Evolutionary conservation across 495 filamentous ascomycete species (phyloP).

Genomic region (Penicillium ochrochloron): DNA sequence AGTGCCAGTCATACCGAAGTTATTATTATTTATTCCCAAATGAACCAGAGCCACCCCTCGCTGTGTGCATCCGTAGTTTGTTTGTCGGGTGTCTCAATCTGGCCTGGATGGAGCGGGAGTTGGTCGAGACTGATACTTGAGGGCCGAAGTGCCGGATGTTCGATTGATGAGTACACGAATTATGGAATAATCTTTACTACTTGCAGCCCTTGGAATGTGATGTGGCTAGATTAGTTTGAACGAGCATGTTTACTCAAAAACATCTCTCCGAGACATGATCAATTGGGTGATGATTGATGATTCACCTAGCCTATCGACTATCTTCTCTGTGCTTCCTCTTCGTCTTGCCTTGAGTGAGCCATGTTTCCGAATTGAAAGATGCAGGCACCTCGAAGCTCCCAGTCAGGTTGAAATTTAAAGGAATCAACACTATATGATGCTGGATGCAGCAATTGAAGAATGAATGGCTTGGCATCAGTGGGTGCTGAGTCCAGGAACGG

Average conservation of each 20-base stretch:
- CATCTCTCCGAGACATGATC: background rate
- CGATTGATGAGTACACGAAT: background rate
- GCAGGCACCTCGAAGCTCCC: no score
- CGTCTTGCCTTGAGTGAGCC: no score
- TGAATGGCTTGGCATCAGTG: no score
- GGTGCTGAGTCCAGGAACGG: no score
- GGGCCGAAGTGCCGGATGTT: background rate
- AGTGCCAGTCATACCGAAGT: slow-evolving; percentile 11
- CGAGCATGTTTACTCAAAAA: background rate
- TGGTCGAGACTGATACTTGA: background rate
- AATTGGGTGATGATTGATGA: background rate
- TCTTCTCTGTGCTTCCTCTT: no score
- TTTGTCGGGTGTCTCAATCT: slow-evolving; percentile 24
- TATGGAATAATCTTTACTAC: background rate
- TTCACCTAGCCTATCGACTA: background rate
- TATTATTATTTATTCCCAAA: slow-evolving; percentile 4
- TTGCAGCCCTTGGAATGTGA: background rate
- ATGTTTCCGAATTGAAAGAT: no score
- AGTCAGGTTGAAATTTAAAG: no score
- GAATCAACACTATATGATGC: no score
- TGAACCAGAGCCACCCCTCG: slow-evolving; percentile 1
- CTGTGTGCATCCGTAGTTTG: slow-evolving; percentile 23
- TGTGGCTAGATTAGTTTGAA: background rate
- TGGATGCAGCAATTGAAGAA: no score
- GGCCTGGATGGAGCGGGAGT: slow-evolving; percentile 17